Evolutionary conservation across 2,329 filamentous ascomycete species (phyloP).

Genomic region (Pestalotiopsis fici): DNA sequence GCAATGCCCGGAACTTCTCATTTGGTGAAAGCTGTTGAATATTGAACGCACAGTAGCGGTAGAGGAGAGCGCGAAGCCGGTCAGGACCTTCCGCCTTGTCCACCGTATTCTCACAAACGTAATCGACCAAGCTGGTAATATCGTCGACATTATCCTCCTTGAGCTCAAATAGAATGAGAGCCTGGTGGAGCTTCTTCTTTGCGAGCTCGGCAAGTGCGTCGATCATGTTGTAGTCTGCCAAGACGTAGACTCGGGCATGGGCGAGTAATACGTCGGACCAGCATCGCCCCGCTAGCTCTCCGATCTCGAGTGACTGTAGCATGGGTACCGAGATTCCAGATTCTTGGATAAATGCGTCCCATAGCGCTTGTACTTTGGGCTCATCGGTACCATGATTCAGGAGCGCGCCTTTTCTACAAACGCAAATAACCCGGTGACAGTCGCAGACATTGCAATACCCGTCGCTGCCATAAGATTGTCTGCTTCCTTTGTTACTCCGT

Average conservation of each 20-base stretch:
- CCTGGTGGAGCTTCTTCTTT: not conserved
- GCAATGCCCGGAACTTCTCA: not conserved
- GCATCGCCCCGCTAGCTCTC: not conserved
- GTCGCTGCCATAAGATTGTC: no score
- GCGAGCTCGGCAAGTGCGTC: conserved; percentile 7
- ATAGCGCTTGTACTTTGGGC: not conserved
- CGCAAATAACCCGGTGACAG: not conserved
- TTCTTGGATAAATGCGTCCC: not conserved
- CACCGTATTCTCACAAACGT: not conserved
- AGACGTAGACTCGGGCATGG: conserved; percentile 38
- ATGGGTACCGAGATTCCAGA: not conserved
- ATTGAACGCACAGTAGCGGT: not conserved
- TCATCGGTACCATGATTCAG: not conserved
- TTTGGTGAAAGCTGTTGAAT: not conserved
- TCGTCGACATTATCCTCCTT: not conserved
- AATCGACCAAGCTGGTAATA: not conserved
- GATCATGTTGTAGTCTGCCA: conserved; percentile 39
- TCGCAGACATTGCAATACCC: no score
- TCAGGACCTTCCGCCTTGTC: not conserved
- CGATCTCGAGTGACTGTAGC: not conserved
- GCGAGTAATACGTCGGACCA: conserved; percentile 32
- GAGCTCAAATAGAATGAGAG: not conserved
- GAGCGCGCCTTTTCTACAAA: not conserved
- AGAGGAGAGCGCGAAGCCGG: not conserved
- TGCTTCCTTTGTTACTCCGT: no score